phyloP scores from a whole-genome alignment of 176 grass and related monocot genomes.

The Puya raimondii region DNA sequence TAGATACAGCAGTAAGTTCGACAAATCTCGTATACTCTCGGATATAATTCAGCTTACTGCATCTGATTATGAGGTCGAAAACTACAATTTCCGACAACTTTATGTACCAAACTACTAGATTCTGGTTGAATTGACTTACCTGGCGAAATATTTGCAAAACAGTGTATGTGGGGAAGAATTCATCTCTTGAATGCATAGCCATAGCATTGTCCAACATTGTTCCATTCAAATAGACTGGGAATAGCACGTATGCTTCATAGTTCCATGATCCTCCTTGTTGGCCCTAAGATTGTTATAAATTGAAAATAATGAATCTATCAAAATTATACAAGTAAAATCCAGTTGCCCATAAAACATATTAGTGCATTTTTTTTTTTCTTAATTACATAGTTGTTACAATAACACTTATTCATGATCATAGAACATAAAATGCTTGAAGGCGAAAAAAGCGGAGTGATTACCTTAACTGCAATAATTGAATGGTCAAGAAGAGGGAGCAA shows the following conservation, averaged over 20 bases:
- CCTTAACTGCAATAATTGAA: constrained; percentile 71
- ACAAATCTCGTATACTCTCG: too few species aligned
- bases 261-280: constrained; percentile 58
- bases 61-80: not conserved
- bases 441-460: constrained; percentile 18
- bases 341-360: not conserved
- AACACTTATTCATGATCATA: not conserved
- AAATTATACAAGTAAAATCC: not conserved
- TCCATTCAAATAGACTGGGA: constrained; percentile 83
- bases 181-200: constrained; percentile 68
- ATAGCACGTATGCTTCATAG: constrained; percentile 89
- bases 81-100: constrained; percentile 1
- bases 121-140: constrained; percentile 26
- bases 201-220: constrained; percentile 75
- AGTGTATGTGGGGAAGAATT: constrained; percentile 51
- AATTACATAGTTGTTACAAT: too few species aligned
- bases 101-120: not conserved
- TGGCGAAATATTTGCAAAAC: constrained; percentile 73
- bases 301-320: not conserved
- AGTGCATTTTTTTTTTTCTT: too few species aligned
- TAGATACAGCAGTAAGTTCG: not conserved
- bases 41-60: not conserved
- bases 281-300: constrained; percentile 36
- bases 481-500: constrained; percentile 85
- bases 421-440: not conserved